Evolutionary conservation across 768 basidiomycete genomes (phyloP).

Genomic region (Clathrus columnatus): DNA sequence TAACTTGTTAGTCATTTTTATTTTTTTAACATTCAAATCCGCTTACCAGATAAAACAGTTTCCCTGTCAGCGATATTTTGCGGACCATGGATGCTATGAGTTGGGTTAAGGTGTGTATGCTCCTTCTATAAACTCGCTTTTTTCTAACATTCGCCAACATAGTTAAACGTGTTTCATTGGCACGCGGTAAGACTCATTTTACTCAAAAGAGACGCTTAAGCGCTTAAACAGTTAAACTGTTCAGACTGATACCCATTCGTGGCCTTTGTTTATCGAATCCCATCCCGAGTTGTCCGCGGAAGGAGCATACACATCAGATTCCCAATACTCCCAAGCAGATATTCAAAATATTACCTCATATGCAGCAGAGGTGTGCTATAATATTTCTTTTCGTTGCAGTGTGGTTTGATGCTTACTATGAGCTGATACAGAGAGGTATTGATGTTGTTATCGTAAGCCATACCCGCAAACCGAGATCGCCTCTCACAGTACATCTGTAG

Average conservation of each 20-base stretch:
- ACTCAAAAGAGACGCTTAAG: slow-evolving; percentile 11
- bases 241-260: slow-evolving; percentile 15
- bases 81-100: slow-evolving; percentile 30
- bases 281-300: slow-evolving; percentile 22
- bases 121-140: neutral
- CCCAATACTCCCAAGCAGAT: slow-evolving; percentile 22
- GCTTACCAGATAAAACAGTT: slow-evolving; percentile 5
- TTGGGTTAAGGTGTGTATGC: slow-evolving; percentile 22
- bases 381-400: neutral
- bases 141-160: neutral
- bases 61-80: slow-evolving; percentile 16
- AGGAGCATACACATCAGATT: slow-evolving; percentile 24
- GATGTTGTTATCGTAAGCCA: slow-evolving; percentile 22
- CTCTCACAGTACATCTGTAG: neutral
- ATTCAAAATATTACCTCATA: slow-evolving; percentile 23
- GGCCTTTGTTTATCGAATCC: slow-evolving; percentile 24
- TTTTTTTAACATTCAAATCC: slow-evolving; percentile 10
- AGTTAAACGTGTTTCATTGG: slow-evolving; percentile 33
- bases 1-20: slow-evolving; percentile 20
- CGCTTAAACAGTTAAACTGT: too few species aligned
- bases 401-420: neutral
- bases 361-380: slow-evolving; percentile 22
- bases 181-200: slow-evolving; percentile 27
- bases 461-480: neutral
- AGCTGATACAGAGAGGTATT: slow-evolving; percentile 24